Conservation (phyloP, 148 eudicot genomes). For the Vaccinium myrtillus region DNA sequence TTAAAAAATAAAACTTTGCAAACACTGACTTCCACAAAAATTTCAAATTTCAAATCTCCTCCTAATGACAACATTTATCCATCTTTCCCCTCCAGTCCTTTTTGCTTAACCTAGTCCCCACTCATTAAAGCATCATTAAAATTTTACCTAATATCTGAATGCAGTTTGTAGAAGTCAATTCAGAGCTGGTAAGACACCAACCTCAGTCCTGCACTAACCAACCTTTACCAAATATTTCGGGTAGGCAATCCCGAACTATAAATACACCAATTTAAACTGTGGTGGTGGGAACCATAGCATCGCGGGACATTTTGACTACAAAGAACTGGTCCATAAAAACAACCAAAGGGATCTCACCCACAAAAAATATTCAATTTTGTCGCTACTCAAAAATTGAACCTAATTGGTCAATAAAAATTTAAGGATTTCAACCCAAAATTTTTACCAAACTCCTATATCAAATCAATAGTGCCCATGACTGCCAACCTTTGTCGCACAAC, state of each 20-base stretch:
- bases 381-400: neutral
- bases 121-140: neutral
- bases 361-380: neutral
- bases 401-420: neutral
- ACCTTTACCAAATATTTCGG: neutral
- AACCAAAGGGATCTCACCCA: neutral
- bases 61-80: neutral
- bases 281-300: neutral
- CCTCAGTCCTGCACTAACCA: neutral
- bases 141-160: neutral
- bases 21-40: neutral
- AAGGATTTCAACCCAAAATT: neutral
- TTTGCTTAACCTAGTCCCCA: neutral
- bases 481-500: neutral
- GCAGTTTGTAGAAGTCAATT: neutral
- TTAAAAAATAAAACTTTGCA: neutral
- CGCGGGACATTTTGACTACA: neutral
- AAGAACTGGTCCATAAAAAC: too few species aligned
- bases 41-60: neutral
- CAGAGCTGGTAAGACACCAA: neutral
- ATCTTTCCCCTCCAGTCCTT: neutral
- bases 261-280: neutral
- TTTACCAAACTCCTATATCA: neutral
- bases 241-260: neutral
- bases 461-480: neutral